Evolutionary conservation across 208 protist species (phyloP), one percentile per base, ranked within the genome.

Genomic region (Leishmania amazonensis): DNA sequence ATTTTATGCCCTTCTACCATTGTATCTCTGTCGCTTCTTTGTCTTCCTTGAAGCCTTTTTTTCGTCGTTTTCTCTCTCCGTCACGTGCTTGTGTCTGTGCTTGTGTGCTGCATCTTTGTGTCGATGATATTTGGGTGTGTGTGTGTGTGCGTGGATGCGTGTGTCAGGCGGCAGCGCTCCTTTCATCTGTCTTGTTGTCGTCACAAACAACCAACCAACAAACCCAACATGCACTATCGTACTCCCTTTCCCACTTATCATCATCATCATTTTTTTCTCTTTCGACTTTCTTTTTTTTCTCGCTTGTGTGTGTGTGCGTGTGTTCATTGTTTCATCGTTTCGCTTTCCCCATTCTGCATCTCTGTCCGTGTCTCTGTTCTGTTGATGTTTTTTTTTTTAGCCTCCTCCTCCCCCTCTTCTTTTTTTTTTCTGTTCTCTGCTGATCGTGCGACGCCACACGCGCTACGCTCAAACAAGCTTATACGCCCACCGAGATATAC

Each of bases 161-260:
- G 47, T 76, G 73, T 47, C 31, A 76, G 51, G 7, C 42, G 42
- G 11, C 70, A 31, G 70, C 70, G 70, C 70, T 54, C 51, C 28
- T 74, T 74, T 31, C 70, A 74, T 74, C 67, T 72, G 19, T 74
- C 70, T 74, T 51, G 45, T 74, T 31, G 42, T 74, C 70, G 24
- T 70, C 65, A 70, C 65, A 70, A 31, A 45, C 67, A 72, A 24
- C 35, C 70, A 54, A 72, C 15, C 65, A 74, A 74, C 78, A 51
- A 81, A 76, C 7, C 31, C 40, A 76, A 47, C 51, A 76, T 62
- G 73, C 51, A 76, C 73, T 76, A 76, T 76, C 73, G 51, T 62
- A 57, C 45, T 31, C 51, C 31, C 73, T 62, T 47, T 58, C 71
- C 19, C 40, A 64, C 35, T 40, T 19, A 42, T 64, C 47, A 57